Evolutionary conservation across 805 yeast species (phyloP), one percentile per base, ranked within the genome.

Genomic region (Kluyveromyces lactis): DNA sequence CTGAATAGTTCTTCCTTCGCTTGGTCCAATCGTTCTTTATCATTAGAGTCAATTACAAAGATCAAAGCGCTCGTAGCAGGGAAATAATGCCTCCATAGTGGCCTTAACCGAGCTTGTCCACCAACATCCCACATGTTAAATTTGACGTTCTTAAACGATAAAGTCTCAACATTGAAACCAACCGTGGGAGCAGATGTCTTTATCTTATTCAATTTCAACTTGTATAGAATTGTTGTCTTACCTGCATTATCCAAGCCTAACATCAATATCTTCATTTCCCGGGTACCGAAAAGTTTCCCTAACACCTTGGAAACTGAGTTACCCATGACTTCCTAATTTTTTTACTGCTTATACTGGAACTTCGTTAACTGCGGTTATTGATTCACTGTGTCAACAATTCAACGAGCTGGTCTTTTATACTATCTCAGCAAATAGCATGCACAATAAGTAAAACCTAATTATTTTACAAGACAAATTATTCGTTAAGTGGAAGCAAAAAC

Each of bases 101-200:
- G 95, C 56, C 96, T 76, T 50, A 87, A 75, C 61, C 94, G 71
- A 54, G 84, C 94, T 67, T 86, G 97, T 58, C 96, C 97, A 65
- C 97, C 97, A 45, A 92, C 92, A 62, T 85, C 95, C 95, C 95
- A 85, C 57, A 85, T 87, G 44, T 86, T 86, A 66, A 85, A 83
- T 41, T 83, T 79, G 42, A 84, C 80, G 60, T 83, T 83, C 58
- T 80, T 81, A 62, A 81, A 84, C 42, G 82, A 77, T 46, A 85
- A 85, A 3, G 90, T 81, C 62, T 85, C 95, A 36, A 85, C 92
- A 63, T 89, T 89, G 67, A 89, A 89, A 2, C 96, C 96, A 17
- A 86, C 95, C 0, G 95, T 89, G 17, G 96, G 96, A 4, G 86
- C 92, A 0, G 95, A 84, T 31, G 84, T 77, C 45, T 72, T 72